phyloP scores from a whole-genome alignment of 2,329 filamentous ascomycete species.

The Metarhizium anisopliae region DNA sequence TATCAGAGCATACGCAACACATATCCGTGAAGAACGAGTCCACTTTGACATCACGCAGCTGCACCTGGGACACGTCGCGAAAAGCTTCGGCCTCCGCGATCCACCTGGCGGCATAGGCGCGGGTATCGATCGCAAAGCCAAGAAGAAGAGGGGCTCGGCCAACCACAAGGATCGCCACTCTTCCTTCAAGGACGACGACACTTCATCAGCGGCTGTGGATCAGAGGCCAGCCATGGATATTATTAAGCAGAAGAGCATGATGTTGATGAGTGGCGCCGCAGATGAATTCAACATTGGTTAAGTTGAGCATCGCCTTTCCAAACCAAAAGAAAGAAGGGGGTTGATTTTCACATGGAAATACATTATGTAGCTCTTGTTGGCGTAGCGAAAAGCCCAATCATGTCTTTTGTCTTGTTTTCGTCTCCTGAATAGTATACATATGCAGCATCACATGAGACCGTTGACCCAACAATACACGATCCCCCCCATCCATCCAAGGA shows the following conservation, averaged over 20 bases:
- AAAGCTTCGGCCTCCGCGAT: slow-evolving; percentile 85
- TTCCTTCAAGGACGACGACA: slow-evolving; percentile 1
- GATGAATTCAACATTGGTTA: slow-evolving; percentile 63
- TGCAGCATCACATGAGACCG: neutral
- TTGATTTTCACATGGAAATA: neutral
- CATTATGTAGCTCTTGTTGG: neutral
- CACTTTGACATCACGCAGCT: slow-evolving; percentile 90
- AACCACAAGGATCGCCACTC: slow-evolving; percentile 13
- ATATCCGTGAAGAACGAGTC: slow-evolving; percentile 72
- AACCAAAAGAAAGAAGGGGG: neutral
- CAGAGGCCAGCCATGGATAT: slow-evolving; percentile 29
- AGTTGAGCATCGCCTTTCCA: slow-evolving; percentile 19
- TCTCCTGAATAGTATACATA: neutral
- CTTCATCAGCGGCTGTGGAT: slow-evolving; percentile 14
- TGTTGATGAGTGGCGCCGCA: slow-evolving; percentile 54
- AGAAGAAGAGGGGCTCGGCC: slow-evolving; percentile 19
- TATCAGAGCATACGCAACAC: slow-evolving; percentile 89
- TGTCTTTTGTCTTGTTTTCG: neutral
- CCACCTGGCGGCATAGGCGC: slow-evolving; percentile 73
- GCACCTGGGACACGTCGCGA: slow-evolving; percentile 87
- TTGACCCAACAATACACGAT: too few relatives aligned
- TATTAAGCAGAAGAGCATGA: slow-evolving; percentile 53
- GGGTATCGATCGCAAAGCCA: slow-evolving; percentile 38
- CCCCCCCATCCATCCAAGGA: too few relatives aligned
- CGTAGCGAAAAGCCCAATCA: neutral